A percentile compares a stretch with the other conserved stretches of the same genome.
Conservation (phyloP, 2,329 filamentous ascomycete genomes). For the Penicillium sp. region DNA sequence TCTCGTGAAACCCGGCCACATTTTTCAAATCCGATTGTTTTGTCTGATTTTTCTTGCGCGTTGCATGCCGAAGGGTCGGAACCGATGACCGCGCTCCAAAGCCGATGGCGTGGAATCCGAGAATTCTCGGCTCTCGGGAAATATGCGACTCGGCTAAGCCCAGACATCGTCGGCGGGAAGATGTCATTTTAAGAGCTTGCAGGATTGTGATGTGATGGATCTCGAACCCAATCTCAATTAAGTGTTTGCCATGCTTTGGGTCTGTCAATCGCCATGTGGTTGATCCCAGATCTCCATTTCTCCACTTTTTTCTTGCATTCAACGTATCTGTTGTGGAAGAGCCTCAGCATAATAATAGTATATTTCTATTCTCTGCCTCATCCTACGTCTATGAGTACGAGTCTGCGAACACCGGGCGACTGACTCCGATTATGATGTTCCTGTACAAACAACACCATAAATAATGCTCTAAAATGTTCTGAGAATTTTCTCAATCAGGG, state of each 20-base stretch:
- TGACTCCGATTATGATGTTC: too few relatives aligned
- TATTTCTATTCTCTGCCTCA: too few relatives aligned
- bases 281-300: background rate
- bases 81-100: background rate
- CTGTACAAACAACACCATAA: too few relatives aligned
- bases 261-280: background rate
- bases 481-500: too few relatives aligned
- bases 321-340: too few relatives aligned
- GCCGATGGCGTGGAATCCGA: background rate
- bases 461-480: too few relatives aligned
- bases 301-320: background rate
- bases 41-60: background rate
- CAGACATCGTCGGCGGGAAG: too few relatives aligned
- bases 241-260: background rate
- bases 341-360: too few relatives aligned
- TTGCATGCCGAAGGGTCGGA: background rate
- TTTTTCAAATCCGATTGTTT: slow-evolving; percentile 2
- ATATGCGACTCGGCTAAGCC: too few relatives aligned
- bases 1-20: background rate
- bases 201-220: background rate
- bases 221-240: background rate
- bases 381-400: too few relatives aligned
- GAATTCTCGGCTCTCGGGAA: slow-evolving; percentile 1
- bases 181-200: background rate
- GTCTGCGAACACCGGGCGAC: too few relatives aligned